Percentiles rank a stretch among this genome's conserved stretches.
phyloP scores from a whole-genome alignment of 305 asterid species.

The Solanum hybrid region DNA sequence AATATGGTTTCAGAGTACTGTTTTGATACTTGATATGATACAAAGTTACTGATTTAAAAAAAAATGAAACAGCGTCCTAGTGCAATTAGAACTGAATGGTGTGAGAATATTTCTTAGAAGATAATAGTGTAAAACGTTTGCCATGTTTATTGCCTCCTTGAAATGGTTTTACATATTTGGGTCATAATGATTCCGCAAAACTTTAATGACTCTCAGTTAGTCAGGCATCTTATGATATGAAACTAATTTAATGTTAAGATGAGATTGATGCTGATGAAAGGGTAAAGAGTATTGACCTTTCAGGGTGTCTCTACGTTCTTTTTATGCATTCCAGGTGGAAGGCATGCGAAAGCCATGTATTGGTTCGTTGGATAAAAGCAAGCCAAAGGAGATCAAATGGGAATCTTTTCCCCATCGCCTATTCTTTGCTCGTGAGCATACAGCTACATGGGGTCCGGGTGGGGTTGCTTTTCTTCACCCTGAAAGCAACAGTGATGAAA shows the following conservation, averaged over 20 bases:
- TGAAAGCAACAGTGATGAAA: conserved; percentile 43
- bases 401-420: conserved; percentile 69
- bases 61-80: background rate
- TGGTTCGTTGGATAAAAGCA: conserved; percentile 73
- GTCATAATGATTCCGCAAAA: background rate
- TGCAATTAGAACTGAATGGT: background rate
- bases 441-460: conserved; percentile 89
- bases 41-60: background rate
- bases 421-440: conserved; percentile 67
- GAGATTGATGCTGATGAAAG: background rate
- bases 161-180: background rate
- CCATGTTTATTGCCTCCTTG: background rate
- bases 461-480: conserved; percentile 97
- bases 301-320: background rate
- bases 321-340: conserved; percentile 44
- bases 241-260: background rate
- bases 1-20: background rate
- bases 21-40: background rate
- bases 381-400: conserved; percentile 62
- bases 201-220: background rate
- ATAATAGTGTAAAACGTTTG: background rate
- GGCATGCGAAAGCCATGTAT: conserved; percentile 65
- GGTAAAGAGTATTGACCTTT: background rate
- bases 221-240: background rate
- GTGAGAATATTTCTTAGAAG: background rate